Evolutionary conservation across 2,329 filamentous ascomycete species (phyloP), one percentile per base, ranked within the genome.

Genomic region (Fusarium aywerte): DNA sequence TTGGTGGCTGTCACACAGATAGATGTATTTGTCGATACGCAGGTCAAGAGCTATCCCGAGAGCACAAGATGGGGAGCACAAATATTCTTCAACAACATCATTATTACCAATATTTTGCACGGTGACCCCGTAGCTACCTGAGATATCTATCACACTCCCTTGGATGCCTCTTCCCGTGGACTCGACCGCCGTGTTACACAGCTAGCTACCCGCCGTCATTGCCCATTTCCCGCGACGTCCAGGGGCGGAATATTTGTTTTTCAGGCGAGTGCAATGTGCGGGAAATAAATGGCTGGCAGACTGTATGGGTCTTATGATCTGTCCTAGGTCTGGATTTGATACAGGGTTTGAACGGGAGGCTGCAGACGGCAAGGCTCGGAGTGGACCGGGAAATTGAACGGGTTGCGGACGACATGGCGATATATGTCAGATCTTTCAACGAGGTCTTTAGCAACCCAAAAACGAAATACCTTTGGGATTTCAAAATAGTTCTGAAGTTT

Each of bases 151-250:
- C 23, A 44, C 49, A 57, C 56, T 45, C 45, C 61, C 29, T 32
- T 44, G 8, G 36, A 66, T 57, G 56, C 47, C 42, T 62, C 49
- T 36, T 66, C 56, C 50, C 62, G 45, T 61, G 33, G 50, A 61
- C 62, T 65, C 40, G 49, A 21, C 44, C 47, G 21, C 57, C 25
- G 38, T 23, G 62, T 66, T 50, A 50, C 62, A 66, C 50, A 62
- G 27, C 20, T 32, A 62, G 27, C 20, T 32, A 65, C 45, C 45
- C 35, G 31, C 18, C 23, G 47, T 52, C 36, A 40, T 51, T 38
- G 27, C 49, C 42, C 43, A 63, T 50, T 33, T 66, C 45, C 62
- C 57, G 44, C 23, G 23, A 35, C 39, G 43, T 44, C 25, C 25
- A 56, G 47, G 53, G 20, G 39, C 56, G 45, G 55, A 38, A 27